Percentiles rank a stretch among this genome's conserved stretches.
Conservation (phyloP, 169 alveolate species). For the Eimeria tenella region DNA sequence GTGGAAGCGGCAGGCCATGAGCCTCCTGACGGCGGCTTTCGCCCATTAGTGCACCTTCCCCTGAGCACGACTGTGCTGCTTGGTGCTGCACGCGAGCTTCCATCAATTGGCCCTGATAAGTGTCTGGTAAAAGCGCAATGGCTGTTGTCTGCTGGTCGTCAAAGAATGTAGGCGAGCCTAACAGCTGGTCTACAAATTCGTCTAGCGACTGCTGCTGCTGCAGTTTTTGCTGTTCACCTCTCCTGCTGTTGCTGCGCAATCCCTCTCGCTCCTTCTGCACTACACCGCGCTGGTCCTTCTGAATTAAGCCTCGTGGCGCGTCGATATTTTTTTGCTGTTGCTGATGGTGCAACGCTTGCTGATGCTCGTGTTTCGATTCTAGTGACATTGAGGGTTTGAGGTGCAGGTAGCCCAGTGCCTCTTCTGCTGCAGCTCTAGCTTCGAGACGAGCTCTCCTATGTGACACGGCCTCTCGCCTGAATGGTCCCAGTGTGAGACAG, state of each 20-base stretch:
- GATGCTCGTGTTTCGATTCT: background rate
- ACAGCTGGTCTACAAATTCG: constrained; percentile 65
- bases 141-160: constrained; percentile 75
- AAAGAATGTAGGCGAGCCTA: constrained; percentile 38
- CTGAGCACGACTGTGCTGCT: background rate
- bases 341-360: constrained; percentile 14
- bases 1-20: constrained; percentile 49
- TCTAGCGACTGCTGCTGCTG: constrained; percentile 65
- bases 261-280: constrained; percentile 16
- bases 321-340: background rate
- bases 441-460: constrained; percentile 59
- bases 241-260: constrained; percentile 40
- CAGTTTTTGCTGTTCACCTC: constrained; percentile 11
- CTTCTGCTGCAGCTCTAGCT: constrained; percentile 50
- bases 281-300: constrained; percentile 2
- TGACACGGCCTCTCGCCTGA: constrained; percentile 53
- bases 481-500: background rate
- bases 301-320: background rate
- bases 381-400: constrained; percentile 38
- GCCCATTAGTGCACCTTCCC: constrained; percentile 4
- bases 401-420: constrained; percentile 33
- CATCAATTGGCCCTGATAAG: constrained; percentile 67
- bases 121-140: constrained; percentile 74
- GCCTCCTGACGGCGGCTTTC: constrained; percentile 17
- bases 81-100: constrained; percentile 67